Evolutionary conservation across 2,329 filamentous ascomycete species (phyloP), one percentile per base, ranked within the genome.

Genomic region (Botrytis deweyae): DNA sequence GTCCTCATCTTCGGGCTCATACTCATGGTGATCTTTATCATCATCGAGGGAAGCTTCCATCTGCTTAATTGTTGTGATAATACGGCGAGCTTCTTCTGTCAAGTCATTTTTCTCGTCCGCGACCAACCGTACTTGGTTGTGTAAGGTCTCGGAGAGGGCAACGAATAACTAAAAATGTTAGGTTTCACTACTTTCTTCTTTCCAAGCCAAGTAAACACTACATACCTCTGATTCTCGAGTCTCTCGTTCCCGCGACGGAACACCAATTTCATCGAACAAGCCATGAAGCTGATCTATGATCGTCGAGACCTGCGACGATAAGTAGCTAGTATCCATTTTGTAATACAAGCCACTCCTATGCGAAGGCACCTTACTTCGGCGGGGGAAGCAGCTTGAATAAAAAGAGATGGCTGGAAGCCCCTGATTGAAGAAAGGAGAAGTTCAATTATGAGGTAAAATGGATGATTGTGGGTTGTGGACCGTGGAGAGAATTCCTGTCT

Each of bases 211-310:
- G 68, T 52, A 42, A 62, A 44, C 36, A 74, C 74, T 69, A 80
- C 88, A 81, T 85, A 97, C 95, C 90, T 98, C 94, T 81, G 93
- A 89, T 82, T 98, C 95, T 80, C 96, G 89, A 68, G 89, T 88
- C 81, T 98, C 94, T 80, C 96, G 92, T 83, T 98, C 96, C 90
- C 97, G 94, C 80, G 86, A 90, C 42, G 95, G 90, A n/a, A 99
- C 93, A 74, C 96, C 96, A 80, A 99, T 99, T 82, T 99, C 95
- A 83, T 99, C 96, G 81, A 98, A 99, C 74, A 98, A 89, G 77
- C 92, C 93, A 84, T 98, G 95, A 75, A 99, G 88, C 84, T 98
- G 94, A 83, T 90, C 90, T 82, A 98, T 94, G 81, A 97, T 98
- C 80, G 89, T 94, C 78, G 94, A 96, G 84, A 99, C 93, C 89